Base-by-base conservation (phyloP, 768 basidiomycete genomes). In the Tylopilus balloui region DNA sequence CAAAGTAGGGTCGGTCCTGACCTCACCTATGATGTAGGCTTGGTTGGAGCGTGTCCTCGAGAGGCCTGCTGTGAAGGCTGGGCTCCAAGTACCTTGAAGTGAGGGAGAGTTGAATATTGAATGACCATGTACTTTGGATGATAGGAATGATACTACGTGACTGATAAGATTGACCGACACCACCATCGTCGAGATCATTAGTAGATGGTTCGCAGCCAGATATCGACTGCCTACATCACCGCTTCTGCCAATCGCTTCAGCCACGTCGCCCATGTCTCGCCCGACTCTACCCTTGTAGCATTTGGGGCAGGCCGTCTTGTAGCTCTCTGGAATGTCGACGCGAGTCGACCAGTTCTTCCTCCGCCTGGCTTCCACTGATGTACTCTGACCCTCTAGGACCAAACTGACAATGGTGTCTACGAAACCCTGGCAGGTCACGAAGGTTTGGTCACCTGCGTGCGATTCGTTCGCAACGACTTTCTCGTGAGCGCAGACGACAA, bases 401-500 rank as follows among this genome's bases (percentile, higher is more conserved):
- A 62, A 14, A 46, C 56, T 11, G 79, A 81, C 55, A 63, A 62
- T 38, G 85, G 88, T 1, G 74, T 94, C 24, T 70, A 71, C 17
- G 69, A 76, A 47, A 94, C 91, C 1, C 74, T 97, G 6, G 78
- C 83, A 1, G 91, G 84, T 4, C 92, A 94, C 59, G 67, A 78
- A 39, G 82, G 81, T 10, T 61, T 79, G 15, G 79, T 98, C 19
- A 92, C 92, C 19, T 86, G 82, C 39, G 76, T 93, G 38, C 81
- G 80, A 38, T 93, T 92, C 59, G 55, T 84, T 7, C 62, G 70
- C 5, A 67, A 77, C 14, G 67, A 74, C 9, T 41, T 66, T 4
- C 71, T 97, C 50, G 68, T 84, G 31, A 86, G 81, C 42, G 88
- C 84, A 41, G 93, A 96, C 66, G 83, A 89, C 48, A 75, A 74